phyloP scores from a whole-genome alignment of 2,329 filamentous ascomycete genomes.

The Beauveria sp. region DNA sequence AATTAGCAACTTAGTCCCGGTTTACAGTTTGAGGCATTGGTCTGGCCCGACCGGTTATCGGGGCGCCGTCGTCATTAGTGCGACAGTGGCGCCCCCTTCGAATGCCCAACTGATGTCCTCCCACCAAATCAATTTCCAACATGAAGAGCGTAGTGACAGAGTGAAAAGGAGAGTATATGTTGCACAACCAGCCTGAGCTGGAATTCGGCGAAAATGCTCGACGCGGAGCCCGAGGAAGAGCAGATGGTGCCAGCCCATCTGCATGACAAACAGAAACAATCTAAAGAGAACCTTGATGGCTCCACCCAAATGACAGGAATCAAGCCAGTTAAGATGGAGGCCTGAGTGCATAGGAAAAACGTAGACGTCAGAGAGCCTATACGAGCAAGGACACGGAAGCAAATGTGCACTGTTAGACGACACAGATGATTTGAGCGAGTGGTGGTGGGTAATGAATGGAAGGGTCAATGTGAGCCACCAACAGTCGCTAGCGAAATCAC shows the following conservation, averaged over 20 bases:
- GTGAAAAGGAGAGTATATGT: not conserved
- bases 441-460: not conserved
- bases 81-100: not conserved
- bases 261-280: not conserved
- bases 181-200: not conserved
- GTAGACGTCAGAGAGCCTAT: not conserved
- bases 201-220: not conserved
- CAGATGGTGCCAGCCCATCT: constrained; percentile 1
- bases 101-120: not conserved
- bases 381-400: not conserved
- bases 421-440: not conserved
- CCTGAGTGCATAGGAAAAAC: not conserved
- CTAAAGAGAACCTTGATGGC: not conserved
- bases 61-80: not conserved
- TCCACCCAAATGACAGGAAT: not conserved
- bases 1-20: not conserved
- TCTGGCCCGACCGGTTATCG: not conserved
- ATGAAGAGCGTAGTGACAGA: not conserved
- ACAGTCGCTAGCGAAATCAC: not conserved
- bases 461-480: not conserved
- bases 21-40: not conserved
- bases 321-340: too few relatives aligned
- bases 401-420: not conserved
- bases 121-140: not conserved
- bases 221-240: too few relatives aligned